Base-by-base conservation (phyloP, 2,329 filamentous ascomycete species). In the Botrytis aclada region DNA sequence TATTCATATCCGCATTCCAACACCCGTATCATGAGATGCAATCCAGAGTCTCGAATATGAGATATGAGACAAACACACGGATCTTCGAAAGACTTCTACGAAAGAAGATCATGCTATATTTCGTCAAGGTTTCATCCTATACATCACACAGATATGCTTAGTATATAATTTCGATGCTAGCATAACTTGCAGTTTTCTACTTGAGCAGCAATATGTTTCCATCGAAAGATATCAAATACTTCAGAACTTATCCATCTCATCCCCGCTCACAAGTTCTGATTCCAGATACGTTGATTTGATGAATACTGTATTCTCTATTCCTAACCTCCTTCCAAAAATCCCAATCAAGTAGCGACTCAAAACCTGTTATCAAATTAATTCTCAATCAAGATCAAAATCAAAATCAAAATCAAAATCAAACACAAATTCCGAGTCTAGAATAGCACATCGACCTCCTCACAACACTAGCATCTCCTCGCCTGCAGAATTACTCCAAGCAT, bases 61-160 rank as follows among this genome's bases (percentile, higher is more conserved):
- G n/a, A n/a, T n/a, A n/a, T n/a, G n/a, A n/a, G n/a, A n/a, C n/a
- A n/a, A n/a, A n/a, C n/a, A n/a, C n/a, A n/a, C n/a, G n/a, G 0
- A 20, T 45, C 0, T 7, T 7, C 7, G 18, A 7, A 45, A 18
- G 7, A 22, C 18, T 45, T 45, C 43, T 7, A 22, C 43, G 18
- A 45, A 45, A 22, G 43, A 45, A 2, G 0, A 2, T 22, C 8
- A 9, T 0, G 7, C 9, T 7, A 45, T 45, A 2, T 45, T 45
- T 22, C 22, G 18, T 2, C 20, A 20, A 45, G 2, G 2, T 8
- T 45, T 45, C 41, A 43, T 43, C 12, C 22, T 43, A 20, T 20
- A 43, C 18, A 2, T 20, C 41, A 20, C 7, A 0, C 7, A 1
- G 18, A 7, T 20, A 0, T 8, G 1, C 8, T 20, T 43, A 0